phyloP scores from a whole-genome alignment of 129 eudicot genomes.

The Chrysanthemum lavandulifolium region DNA sequence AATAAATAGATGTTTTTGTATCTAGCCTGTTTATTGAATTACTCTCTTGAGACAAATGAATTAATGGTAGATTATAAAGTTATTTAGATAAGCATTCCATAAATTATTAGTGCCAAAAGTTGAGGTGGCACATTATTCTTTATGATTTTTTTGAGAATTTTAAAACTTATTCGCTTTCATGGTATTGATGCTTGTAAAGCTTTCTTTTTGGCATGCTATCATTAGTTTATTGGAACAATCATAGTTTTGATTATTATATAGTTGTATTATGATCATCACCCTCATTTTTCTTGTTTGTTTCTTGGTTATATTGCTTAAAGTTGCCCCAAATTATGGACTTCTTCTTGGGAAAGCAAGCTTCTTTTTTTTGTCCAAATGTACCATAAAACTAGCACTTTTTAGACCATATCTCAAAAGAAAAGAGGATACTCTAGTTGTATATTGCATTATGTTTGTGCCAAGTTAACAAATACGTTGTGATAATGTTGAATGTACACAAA shows the following conservation, averaged over 20 bases:
- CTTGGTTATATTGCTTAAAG: slow-evolving; percentile 24
- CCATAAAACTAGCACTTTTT: slow-evolving; percentile 27
- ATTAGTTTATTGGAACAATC: slow-evolving; percentile 15
- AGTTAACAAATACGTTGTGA: too few relatives aligned
- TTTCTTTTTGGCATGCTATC: slow-evolving; percentile 33
- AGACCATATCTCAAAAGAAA: slow-evolving; percentile 25
- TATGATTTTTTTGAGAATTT: background rate
- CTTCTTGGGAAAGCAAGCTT: slow-evolving; percentile 23
- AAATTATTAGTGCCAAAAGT: slow-evolving; percentile 14
- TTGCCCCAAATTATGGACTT: slow-evolving; percentile 28
- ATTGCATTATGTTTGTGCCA: background rate
- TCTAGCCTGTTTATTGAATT: too few relatives aligned
- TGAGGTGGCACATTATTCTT: slow-evolving; percentile 25
- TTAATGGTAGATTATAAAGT: background rate
- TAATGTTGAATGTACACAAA: too few relatives aligned
- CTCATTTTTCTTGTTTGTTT: slow-evolving; percentile 27
- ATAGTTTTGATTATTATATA: background rate
- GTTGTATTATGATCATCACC: slow-evolving; percentile 20
- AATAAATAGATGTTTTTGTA: background rate
- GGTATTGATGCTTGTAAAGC: slow-evolving; percentile 33
- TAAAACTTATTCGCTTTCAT: slow-evolving; percentile 22
- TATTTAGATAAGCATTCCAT: background rate
- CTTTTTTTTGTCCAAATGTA: slow-evolving; percentile 30
- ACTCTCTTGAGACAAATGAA: too few relatives aligned
- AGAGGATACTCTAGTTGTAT: background rate